These are phyloP conservation scores for Ganoderma resinaceum DNA, from an alignment of 1,284 basidiomycete species.

Conservation along the genomic window DNA sequence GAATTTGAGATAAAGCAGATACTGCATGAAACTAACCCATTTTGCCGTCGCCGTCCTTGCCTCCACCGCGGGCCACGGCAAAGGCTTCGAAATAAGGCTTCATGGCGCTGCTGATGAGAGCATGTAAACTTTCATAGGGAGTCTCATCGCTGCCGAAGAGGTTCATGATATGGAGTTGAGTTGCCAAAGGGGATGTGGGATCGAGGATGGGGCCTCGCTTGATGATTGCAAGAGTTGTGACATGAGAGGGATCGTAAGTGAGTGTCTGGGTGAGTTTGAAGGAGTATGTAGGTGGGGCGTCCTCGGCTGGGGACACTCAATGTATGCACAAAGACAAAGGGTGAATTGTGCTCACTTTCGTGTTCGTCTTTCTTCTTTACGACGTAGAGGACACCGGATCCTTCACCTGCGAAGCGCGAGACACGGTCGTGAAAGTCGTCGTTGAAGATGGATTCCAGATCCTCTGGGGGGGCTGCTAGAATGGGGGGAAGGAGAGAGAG, in stretches of 20 bases:
- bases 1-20: slow-evolving; percentile 2
- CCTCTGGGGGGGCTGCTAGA: slow-evolving; percentile 66
- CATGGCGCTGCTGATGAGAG: slow-evolving; percentile 95
- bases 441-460: slow-evolving; percentile 75
- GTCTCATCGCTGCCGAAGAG: slow-evolving; percentile 91
- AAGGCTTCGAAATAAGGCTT: slow-evolving; percentile 99
- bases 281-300: slow-evolving; percentile 63
- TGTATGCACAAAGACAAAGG: background rate
- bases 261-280: slow-evolving; percentile 80
- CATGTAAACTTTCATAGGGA: slow-evolving; percentile 95
- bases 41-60: slow-evolving; percentile 84
- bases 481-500: slow-evolving; percentile 76
- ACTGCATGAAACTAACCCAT: slow-evolving; percentile 65
- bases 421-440: slow-evolving; percentile 79
- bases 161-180: slow-evolving; percentile 92
- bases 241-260: slow-evolving; percentile 82
- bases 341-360: slow-evolving; percentile 59
- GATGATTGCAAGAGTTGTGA: slow-evolving; percentile 93
- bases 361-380: slow-evolving; percentile 77
- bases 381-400: slow-evolving; percentile 77
- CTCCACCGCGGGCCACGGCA: slow-evolving; percentile 77
- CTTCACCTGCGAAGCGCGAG: slow-evolving; percentile 75
- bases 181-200: slow-evolving; percentile 76
- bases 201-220: slow-evolving; percentile 90
- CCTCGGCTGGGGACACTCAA: slow-evolving; percentile 51